Evolutionary conservation across 2,329 filamentous ascomycete species (phyloP), one percentile per base, ranked within the genome.

Genomic region (Sordariomycetes sp.): DNA sequence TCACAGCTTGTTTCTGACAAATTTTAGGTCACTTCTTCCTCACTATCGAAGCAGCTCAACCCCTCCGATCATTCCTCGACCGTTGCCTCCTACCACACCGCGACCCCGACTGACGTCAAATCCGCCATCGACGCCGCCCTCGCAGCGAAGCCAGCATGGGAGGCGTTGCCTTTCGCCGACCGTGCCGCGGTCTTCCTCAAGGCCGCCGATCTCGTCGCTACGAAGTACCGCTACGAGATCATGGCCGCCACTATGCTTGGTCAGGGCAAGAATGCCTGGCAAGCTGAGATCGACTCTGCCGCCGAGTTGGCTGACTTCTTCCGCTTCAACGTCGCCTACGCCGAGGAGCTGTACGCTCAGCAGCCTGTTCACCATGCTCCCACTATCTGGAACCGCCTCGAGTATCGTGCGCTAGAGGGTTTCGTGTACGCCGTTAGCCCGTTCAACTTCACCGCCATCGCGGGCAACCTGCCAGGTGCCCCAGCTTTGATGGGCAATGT

Each of bases 231-330:
- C 54, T 95, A 94, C 62, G 86, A 95, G 37, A 76, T 98, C 48
- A 94, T 96, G 84, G 90, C 92, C 7, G 78, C 86, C 29, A 95
- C 92, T 11, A 94, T 96, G 77, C 69, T 94, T 21, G 92, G 90
- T 40, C 90, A 98, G 63, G 90, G 92, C 50, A 96, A 96, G 75
- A 96, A 95, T 58, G 86, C 86, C 31, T 96, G 87, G 87, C 90
- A 98, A 63, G 90, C 92, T n/a, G 90, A 98, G 70, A 96, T 96
- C 43, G 90, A 96, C 59, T 75, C 88, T 25, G 90, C 90, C 14
- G 90, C 90, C 8, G 92, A 98, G 69, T 64, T 94, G 47, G 82
- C 77, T 47, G 90, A 98, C 57, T 96, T 96, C 63, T 67, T 96
- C 55, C 78, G 87, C 53, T 94, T 95, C 68, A 92, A 92, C 53